phyloP scores from a whole-genome alignment of 1,139 yeast genomes.

The Keqinozyma sinolaborantium region DNA sequence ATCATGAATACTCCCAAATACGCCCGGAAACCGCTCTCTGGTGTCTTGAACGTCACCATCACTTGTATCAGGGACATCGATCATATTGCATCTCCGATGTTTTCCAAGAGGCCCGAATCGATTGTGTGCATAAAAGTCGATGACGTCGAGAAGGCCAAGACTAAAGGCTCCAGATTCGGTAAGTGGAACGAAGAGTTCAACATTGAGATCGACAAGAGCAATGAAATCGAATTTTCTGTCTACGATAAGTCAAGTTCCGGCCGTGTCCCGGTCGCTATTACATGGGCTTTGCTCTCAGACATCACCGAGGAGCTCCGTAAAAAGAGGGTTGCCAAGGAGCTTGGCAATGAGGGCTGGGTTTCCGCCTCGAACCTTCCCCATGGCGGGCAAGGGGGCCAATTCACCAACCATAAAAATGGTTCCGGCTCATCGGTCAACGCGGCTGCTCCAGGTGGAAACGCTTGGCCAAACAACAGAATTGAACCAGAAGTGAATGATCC shows the following conservation, averaged over 20 bases:
- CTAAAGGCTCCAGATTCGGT: constrained; percentile 73
- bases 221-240: constrained; percentile 84
- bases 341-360: constrained; percentile 81
- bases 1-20: constrained; percentile 63
- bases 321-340: constrained; percentile 75
- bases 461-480: neutral
- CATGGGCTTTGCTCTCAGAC: constrained; percentile 88
- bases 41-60: constrained; percentile 66
- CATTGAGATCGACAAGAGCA: constrained; percentile 82
- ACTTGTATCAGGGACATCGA: constrained; percentile 85
- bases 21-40: constrained; percentile 80
- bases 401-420: constrained; percentile 3
- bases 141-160: constrained; percentile 75
- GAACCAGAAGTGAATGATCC: too few species aligned
- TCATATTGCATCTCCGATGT: constrained; percentile 80
- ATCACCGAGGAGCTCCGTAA: constrained; percentile 92
- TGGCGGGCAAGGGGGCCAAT: constrained; percentile 3
- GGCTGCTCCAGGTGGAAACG: constrained; percentile 1
- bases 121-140: constrained; percentile 77
- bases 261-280: constrained; percentile 83
- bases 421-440: constrained; percentile 2
- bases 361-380: constrained; percentile 61
- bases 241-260: constrained; percentile 72
- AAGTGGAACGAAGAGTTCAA: constrained; percentile 83
- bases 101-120: constrained; percentile 78